Conservation (phyloP, 176 grass and related monocot genomes). For the Elaeis guineensis region DNA sequence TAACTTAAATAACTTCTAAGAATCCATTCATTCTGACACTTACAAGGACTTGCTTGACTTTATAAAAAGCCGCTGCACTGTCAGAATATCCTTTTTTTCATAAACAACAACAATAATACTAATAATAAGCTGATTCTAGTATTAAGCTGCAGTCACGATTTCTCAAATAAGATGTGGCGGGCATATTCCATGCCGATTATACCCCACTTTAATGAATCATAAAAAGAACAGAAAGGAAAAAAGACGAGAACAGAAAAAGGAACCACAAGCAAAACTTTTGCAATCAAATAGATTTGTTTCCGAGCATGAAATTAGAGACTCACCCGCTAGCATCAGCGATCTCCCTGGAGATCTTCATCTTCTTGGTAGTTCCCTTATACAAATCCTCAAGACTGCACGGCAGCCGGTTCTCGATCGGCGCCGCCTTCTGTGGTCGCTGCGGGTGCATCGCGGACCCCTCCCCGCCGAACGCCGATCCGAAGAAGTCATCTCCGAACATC, state of each 20-base stretch:
- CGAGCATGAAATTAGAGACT: conserved; percentile 8
- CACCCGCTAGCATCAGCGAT: conserved; percentile 56
- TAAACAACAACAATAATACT: too few species aligned
- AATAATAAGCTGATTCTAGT: too few species aligned
- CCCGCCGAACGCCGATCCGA: conserved; percentile 24
- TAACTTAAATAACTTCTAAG: too few species aligned
- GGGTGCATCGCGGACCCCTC: conserved; percentile 32
- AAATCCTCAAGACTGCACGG: conserved; percentile 67
- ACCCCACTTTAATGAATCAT: too few species aligned
- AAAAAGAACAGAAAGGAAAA: background rate
- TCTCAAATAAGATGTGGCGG: too few species aligned
- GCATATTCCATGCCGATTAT: too few species aligned
- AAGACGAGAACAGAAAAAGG: background rate
- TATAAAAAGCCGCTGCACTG: too few species aligned
- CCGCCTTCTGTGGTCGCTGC: conserved; percentile 32
- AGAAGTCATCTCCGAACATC: conserved; percentile 47
- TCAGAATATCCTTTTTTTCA: too few species aligned
- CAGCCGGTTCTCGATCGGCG: conserved; percentile 58
- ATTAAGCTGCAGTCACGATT: too few species aligned
- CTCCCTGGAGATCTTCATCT: conserved; percentile 96
- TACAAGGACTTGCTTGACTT: too few species aligned
- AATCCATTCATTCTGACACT: too few species aligned
- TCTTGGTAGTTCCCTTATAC: conserved; percentile 80
- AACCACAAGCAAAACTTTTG: background rate
- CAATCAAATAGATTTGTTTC: too few species aligned